phyloP scores from a whole-genome alignment of 208 protist genomes.

The Naegleria fowleri region DNA sequence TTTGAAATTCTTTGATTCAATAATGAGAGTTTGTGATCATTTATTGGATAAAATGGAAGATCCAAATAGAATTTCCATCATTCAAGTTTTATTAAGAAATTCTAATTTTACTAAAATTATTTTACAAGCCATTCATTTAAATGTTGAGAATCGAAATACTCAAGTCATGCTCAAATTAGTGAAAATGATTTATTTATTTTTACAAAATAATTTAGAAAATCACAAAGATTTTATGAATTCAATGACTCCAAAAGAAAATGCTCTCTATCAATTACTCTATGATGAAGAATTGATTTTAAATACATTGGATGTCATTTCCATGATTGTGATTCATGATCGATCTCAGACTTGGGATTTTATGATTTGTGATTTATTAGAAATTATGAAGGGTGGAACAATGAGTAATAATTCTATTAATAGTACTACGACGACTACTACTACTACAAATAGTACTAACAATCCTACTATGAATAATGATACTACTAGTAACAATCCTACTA shows the following conservation, averaged over 20 bases:
- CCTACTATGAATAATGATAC: no score
- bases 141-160: background rate
- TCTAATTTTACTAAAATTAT: background rate
- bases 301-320: background rate
- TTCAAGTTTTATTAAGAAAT: background rate
- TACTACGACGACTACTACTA: no score
- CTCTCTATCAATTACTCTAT: slow-evolving; percentile 16
- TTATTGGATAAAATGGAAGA: background rate
- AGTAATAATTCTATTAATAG: background rate
- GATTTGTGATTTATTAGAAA: background rate
- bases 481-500: no score
- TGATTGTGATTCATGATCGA: background rate
- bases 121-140: background rate
- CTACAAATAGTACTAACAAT: no score
- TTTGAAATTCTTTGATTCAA: background rate
- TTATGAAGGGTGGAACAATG: background rate
- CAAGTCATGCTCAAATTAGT: background rate
- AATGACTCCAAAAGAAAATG: background rate
- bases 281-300: background rate
- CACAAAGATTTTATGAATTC: background rate
- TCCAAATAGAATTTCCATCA: background rate
- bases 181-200: slow-evolving; percentile 12
- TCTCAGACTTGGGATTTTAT: background rate
- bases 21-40: background rate
- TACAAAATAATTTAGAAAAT: slow-evolving; percentile 5